Conservation (phyloP, 257 asterid species). For the Asclepias syriaca region DNA sequence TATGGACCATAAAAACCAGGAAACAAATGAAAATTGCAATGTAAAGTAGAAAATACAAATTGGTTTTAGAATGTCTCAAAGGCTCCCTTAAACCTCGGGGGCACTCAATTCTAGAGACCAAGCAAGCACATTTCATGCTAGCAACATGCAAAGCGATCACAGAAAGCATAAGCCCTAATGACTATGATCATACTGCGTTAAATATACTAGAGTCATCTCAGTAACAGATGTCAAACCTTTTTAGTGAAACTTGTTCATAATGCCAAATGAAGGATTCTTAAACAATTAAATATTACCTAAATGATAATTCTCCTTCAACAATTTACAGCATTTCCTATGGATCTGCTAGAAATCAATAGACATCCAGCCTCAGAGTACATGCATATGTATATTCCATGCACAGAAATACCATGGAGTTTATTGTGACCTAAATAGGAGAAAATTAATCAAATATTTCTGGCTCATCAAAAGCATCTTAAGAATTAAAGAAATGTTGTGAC, state of each 20-base stretch:
- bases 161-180: background rate
- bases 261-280: background rate
- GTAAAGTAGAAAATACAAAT: background rate
- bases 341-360: background rate
- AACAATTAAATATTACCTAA: background rate
- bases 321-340: background rate
- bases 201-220: no score
- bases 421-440: background rate
- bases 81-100: background rate
- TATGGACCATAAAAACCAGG: conserved; percentile 6
- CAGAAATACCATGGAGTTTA: background rate
- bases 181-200: background rate
- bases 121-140: background rate
- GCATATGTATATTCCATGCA: background rate
- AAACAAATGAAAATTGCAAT: background rate
- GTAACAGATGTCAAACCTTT: no score
- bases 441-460: background rate
- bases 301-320: background rate
- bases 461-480: background rate
- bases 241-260: background rate
- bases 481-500: background rate
- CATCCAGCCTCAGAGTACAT: background rate
- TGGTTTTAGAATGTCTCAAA: background rate
- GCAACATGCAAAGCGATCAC: background rate
- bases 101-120: background rate